Evolutionary conservation across 2,329 filamentous ascomycete species (phyloP).

Genomic region (Knoxdaviesia capensis): DNA sequence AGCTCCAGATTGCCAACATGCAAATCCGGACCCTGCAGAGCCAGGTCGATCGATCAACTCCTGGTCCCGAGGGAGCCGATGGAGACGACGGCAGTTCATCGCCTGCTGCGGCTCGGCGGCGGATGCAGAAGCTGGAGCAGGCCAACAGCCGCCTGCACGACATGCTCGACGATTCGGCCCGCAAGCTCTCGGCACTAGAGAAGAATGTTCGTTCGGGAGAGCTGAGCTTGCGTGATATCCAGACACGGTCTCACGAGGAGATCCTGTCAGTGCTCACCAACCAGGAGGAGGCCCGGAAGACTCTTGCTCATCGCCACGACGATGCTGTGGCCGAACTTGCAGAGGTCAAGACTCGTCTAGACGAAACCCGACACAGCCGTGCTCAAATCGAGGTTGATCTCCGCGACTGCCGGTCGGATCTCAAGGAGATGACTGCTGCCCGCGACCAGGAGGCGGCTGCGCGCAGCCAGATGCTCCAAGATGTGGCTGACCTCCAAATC

Average conservation of each 20-base stretch:
- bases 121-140: conserved; percentile 79
- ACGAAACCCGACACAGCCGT: conserved; percentile 68
- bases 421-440: conserved; percentile 58
- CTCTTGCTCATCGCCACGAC: conserved; percentile 68
- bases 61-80: conserved; percentile 26
- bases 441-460: conserved; percentile 78
- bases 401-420: conserved; percentile 63
- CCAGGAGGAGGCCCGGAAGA: conserved; percentile 73
- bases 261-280: conserved; percentile 81
- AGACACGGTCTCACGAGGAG: conserved; percentile 86
- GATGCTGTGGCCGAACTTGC: conserved; percentile 67
- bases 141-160: conserved; percentile 84
- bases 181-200: conserved; percentile 80
- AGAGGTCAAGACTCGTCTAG: conserved; percentile 71
- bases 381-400: conserved; percentile 68
- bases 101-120: conserved; percentile 56
- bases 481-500: conserved; percentile 87
- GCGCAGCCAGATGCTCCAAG: conserved; percentile 71
- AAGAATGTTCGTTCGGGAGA: conserved; percentile 73
- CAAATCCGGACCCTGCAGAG: conserved; percentile 82
- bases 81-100: conserved; percentile 13
- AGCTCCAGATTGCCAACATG: conserved; percentile 86
- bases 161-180: conserved; percentile 81
- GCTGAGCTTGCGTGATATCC: conserved; percentile 73
- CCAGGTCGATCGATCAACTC: conserved; percentile 54